Conservation (phyloP, 2,329 filamentous ascomycete genomes). For the Dactylellina parvicollis region DNA sequence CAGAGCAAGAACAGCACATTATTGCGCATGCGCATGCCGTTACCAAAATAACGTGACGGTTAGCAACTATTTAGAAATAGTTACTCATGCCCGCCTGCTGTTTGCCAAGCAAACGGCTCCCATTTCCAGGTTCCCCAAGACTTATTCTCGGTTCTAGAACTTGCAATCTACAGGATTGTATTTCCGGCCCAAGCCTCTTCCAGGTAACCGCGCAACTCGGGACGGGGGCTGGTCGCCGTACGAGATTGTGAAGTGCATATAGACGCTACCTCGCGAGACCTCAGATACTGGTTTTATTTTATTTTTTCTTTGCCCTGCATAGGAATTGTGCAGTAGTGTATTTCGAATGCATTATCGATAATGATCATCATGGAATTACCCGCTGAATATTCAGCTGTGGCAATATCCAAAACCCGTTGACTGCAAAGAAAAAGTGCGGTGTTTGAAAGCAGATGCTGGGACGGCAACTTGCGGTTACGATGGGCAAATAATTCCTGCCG, state of each 20-base stretch:
- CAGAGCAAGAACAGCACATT: constrained; percentile 13
- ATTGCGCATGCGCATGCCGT: constrained; percentile 18
- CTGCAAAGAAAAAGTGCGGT: no score
- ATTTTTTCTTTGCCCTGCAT: no score
- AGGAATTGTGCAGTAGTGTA: not conserved
- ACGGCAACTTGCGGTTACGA: no score
- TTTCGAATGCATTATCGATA: no score
- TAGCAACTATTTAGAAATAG: no score
- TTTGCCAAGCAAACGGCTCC: constrained; percentile 2
- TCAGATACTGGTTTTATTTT: no score
- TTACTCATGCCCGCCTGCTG: no score
- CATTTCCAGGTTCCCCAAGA: not conserved
- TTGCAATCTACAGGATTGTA: not conserved
- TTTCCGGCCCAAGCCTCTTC: not conserved
- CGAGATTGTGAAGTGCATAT: not conserved
- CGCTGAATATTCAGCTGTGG: no score
- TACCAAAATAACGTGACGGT: constrained; percentile 4
- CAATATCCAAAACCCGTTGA: no score
- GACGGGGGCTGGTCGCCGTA: constrained; percentile 2
- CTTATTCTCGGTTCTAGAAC: constrained; percentile 9
- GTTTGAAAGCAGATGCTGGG: no score
- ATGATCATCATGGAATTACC: no score
- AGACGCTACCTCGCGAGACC: not conserved
- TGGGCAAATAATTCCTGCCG: no score
- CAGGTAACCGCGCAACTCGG: not conserved